Percentiles rank a stretch among this genome's conserved stretches.
phyloP scores from a whole-genome alignment of 148 eudicot genomes.

The Chenopodium berlandieri region DNA sequence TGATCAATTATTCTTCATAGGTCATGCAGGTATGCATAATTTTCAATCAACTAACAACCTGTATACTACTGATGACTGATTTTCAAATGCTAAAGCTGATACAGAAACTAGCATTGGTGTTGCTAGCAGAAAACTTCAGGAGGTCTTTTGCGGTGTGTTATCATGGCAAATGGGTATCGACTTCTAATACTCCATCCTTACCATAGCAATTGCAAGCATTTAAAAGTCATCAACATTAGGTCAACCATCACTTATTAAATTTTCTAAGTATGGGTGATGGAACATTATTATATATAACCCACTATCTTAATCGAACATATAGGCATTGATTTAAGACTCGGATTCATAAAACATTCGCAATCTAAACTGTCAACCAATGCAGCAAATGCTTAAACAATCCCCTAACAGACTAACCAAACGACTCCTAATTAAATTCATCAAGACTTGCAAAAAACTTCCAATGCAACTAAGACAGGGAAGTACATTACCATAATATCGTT shows the following conservation, averaged over 20 bases:
- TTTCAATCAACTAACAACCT: background rate
- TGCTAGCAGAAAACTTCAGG: background rate
- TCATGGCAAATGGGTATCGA: background rate
- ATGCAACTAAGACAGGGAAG: background rate
- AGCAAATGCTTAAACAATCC: background rate
- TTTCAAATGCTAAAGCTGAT: background rate
- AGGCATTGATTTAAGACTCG: background rate
- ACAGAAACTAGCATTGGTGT: background rate
- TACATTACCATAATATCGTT: background rate
- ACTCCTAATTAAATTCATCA: background rate
- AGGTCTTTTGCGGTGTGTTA: background rate
- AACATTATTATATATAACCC: background rate
- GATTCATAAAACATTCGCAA: background rate
- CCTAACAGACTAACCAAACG: background rate
- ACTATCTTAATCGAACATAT: background rate
- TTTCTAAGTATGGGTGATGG: background rate
- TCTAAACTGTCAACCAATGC: background rate
- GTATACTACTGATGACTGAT: background rate
- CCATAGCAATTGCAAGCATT: background rate
- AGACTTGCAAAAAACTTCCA: background rate
- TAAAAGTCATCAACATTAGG: background rate
- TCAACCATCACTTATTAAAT: background rate
- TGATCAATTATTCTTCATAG: background rate
- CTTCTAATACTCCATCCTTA: background rate
- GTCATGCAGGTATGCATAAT: background rate